Evolutionary conservation across 2,329 filamentous ascomycete genomes (phyloP).

Genomic region (Fusarium odoratissimum): DNA sequence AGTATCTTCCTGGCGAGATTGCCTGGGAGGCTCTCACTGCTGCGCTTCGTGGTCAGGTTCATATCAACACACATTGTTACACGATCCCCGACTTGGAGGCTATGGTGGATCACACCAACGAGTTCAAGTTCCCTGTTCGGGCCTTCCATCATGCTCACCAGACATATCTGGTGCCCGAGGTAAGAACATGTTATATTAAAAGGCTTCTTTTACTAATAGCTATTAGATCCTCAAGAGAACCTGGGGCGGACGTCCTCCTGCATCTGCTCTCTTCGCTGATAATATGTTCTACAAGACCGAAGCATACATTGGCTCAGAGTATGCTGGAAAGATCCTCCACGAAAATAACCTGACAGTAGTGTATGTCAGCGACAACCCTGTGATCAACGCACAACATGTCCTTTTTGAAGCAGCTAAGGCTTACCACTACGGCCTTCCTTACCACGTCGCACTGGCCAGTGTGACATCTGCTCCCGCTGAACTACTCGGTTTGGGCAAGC

Average conservation of each 20-base stretch:
- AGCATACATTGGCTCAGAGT: constrained; percentile 72
- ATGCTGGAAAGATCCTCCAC: constrained; percentile 73
- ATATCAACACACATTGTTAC: constrained; percentile 79
- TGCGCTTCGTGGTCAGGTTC: constrained; percentile 73
- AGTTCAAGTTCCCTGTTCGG: constrained; percentile 74
- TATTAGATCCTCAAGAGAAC: constrained; percentile 65
- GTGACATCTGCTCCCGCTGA: constrained; percentile 71
- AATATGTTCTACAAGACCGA: constrained; percentile 80
- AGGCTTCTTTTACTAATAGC: background rate
- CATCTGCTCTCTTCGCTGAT: constrained; percentile 74
- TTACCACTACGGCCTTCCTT: constrained; percentile 69
- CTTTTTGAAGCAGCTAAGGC: constrained; percentile 72
- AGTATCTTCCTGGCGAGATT: constrained; percentile 71
- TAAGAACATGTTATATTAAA: constrained; percentile 43
- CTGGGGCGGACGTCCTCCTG: constrained; percentile 65
- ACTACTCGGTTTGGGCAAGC: constrained; percentile 66
- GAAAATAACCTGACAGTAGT: constrained; percentile 73
- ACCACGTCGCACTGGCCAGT: constrained; percentile 67
- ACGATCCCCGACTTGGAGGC: constrained; percentile 76
- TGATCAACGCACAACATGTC: constrained; percentile 76
- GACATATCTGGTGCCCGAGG: constrained; percentile 73
- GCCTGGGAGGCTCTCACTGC: constrained; percentile 72
- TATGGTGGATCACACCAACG: constrained; percentile 76
- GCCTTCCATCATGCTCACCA: constrained; percentile 79
- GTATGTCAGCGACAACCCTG: constrained; percentile 78